Conservation (phyloP, 306 rosid species). For the Begonia peltatifolia region DNA sequence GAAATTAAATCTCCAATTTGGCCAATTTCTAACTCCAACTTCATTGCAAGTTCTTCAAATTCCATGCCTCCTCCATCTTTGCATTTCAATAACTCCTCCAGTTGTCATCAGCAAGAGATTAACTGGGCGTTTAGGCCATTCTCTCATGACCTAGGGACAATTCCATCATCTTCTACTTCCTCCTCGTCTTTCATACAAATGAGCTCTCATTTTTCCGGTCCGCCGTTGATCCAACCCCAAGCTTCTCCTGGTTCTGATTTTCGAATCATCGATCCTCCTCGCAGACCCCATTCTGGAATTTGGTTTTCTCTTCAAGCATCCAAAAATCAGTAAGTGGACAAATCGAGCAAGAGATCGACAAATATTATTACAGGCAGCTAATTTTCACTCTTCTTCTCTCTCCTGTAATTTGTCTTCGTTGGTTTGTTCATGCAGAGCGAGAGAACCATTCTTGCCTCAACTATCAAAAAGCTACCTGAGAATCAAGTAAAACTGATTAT, state of each 20-base stretch:
- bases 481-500: slow-evolving; percentile 49
- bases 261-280: slow-evolving; percentile 75
- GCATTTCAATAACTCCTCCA: slow-evolving; percentile 16
- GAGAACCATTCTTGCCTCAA: slow-evolving; percentile 79
- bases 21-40: not conserved
- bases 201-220: slow-evolving; percentile 27
- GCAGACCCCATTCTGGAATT: slow-evolving; percentile 80
- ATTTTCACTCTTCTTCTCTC: not conserved
- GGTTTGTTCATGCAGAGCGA: slow-evolving; percentile 42
- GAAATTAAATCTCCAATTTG: slow-evolving; percentile 6
- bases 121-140: slow-evolving; percentile 58
- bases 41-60: not conserved
- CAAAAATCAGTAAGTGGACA: slow-evolving; percentile 58
- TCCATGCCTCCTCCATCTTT: slow-evolving; percentile 19
- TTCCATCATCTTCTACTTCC: slow-evolving; percentile 20
- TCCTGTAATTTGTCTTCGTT: slow-evolving; percentile 4
- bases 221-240: slow-evolving; percentile 30
- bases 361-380: too few relatives aligned
- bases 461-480: slow-evolving; percentile 82
- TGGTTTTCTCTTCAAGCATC: slow-evolving; percentile 96
- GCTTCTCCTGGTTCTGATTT: slow-evolving; percentile 36
- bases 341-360: too few relatives aligned
- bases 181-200: slow-evolving; percentile 35
- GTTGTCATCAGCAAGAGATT: slow-evolving; percentile 22
- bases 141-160: slow-evolving; percentile 14